Base-by-base conservation (phyloP, 129 eudicot genomes). In the Escallonia rubra region DNA sequence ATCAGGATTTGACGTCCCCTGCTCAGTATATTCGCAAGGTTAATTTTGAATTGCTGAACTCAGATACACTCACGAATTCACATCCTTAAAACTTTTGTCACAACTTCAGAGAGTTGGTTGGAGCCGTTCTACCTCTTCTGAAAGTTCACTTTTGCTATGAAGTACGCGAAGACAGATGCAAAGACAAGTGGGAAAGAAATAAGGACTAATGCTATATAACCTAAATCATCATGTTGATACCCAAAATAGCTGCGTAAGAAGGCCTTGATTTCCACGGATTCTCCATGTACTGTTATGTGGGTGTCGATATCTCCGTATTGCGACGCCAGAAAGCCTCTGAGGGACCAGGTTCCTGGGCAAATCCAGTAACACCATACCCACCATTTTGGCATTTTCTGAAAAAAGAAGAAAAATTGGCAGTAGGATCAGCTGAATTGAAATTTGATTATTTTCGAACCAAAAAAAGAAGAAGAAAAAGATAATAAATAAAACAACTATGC, bases 321-420 rank as follows among this genome's bases (percentile, higher is more conserved):
- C 44, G 74, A 75, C 5, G 74, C 43, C 7, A 68, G 64, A 45
- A 75, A 47, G 47, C 70, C 74, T n/a, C 68, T 43, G 34, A 75
- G 46, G 70, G 74, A 59, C 79, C 79, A 75, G 34, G 74, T 51
- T 61, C 63, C 66, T 40, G 79, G 79, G 48, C 69, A 57, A 14
- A 68, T 63, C 74, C 74, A 75, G 52, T 64, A 59, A 8, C 65
- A 59, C 79, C 79, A 75, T 0, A 10, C 42, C 63, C 67, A 66
- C 78, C 78, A 74, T 16, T 43, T 54, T 6, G 67, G 78, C 4
- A 74, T 52, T 55, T 69, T 66, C 78, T 74, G 78, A 15, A 66
- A 16, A 2, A 40, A 10, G n/a, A 8, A 2, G 34, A 57, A 34
- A 69, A 40, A 7, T 34, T 42, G 57, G 5, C 57, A 66, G 70